Conservation (phyloP, 176 grass and related monocot genomes). For the Hyparrhenia diplandra region DNA sequence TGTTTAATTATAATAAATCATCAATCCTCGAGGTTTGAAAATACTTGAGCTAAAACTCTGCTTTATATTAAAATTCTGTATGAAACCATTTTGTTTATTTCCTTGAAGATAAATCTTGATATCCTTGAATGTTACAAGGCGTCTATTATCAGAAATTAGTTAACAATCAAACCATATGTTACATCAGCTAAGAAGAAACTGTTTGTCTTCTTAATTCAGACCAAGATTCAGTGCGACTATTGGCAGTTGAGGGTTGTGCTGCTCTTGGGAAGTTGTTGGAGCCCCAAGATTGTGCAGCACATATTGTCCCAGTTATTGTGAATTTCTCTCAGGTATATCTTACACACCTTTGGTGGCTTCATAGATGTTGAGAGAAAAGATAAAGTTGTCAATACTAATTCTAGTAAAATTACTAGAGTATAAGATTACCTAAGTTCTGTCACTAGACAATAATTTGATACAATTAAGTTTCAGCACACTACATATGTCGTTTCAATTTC, state of each 20-base stretch:
- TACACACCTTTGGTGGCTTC: not conserved
- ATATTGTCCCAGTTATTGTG: conserved; percentile 82
- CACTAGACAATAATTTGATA: not conserved
- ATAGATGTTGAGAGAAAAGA: not conserved
- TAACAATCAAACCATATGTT: not conserved
- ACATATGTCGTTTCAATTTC: not conserved
- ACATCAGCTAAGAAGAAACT: not conserved
- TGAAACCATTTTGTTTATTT: not conserved
- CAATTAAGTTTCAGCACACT: not conserved
- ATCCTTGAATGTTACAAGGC: not conserved
- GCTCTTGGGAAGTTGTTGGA: conserved; percentile 80
- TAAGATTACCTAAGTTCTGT: not conserved
- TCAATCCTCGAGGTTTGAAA: not conserved
- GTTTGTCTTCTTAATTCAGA: conserved; percentile 34
- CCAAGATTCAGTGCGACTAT: conserved; percentile 78
- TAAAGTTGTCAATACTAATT: not conserved
- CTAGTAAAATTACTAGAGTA: not conserved
- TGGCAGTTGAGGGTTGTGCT: conserved; percentile 77
- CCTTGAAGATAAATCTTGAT: not conserved
- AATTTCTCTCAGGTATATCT: conserved; percentile 65
- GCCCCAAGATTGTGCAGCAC: conserved; percentile 66
- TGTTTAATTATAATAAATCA: not conserved
- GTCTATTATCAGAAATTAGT: not conserved
- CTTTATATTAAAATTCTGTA: not conserved
- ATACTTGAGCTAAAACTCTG: not conserved